Evolutionary conservation across 257 asterid species (phyloP).

Genomic region (Nicotiana obtusifolia): DNA sequence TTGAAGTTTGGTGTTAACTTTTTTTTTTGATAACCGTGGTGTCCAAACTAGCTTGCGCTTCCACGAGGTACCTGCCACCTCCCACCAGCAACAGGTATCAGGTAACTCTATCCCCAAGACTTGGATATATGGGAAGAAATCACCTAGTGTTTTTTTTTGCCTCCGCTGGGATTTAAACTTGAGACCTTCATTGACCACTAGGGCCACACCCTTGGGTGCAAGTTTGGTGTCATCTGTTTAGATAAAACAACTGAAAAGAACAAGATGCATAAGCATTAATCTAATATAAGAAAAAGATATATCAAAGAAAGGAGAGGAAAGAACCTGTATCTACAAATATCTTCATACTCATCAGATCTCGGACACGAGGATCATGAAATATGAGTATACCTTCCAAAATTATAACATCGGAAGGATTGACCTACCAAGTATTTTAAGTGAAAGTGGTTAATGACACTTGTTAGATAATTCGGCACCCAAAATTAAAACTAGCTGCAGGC

Average conservation of each 20-base stretch:
- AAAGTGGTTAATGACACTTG: neutral
- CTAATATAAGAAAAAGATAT: neutral
- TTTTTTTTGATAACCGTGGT: too few relatives aligned
- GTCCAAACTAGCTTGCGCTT: too few relatives aligned
- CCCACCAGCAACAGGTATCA: too few relatives aligned
- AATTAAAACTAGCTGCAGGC: neutral
- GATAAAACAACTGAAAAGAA: neutral
- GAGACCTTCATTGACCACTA: too few relatives aligned
- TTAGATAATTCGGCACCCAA: neutral
- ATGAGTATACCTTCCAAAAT: conserved; percentile 96
- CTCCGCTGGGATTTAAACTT: too few relatives aligned
- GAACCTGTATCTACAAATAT: conserved; percentile 97
- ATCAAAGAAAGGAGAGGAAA: conserved; percentile 17
- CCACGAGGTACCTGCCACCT: too few relatives aligned
- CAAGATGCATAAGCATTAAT: neutral
- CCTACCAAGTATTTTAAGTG: conserved; percentile 41
- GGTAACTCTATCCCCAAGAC: too few relatives aligned
- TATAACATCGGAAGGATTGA: conserved; percentile 94
- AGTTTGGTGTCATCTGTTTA: neutral
- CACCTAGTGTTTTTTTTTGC: too few relatives aligned
- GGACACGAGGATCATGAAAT: conserved; percentile 87
- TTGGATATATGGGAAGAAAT: too few relatives aligned
- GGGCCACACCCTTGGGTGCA: neutral
- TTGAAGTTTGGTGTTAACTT: neutral
- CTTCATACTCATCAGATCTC: conserved; percentile 91